Base-by-base conservation (phyloP, 768 basidiomycete species). In the Candolleomyces eurysporus region DNA sequence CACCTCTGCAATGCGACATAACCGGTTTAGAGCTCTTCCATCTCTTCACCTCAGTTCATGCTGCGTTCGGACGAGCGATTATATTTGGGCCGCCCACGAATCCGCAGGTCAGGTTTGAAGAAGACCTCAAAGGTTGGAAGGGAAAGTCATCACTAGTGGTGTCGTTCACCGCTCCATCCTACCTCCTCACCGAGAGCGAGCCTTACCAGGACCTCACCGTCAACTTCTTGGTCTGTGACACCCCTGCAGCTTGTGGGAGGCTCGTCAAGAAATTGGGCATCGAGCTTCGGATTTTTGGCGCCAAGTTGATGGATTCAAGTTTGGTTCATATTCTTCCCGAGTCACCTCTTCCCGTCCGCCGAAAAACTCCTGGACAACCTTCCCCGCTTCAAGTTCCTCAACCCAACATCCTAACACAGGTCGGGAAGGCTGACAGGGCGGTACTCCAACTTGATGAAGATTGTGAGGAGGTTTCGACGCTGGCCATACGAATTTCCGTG, bases 1-100 rank as follows among this genome's bases (percentile, higher is more conserved):
- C 78, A 0, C 50, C 72, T 4, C 65, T 82, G 7, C 71, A 75
- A 39, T 78, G 79, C 62, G 73, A 77, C 45, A 60, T 76, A n/a
- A 43, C 22, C 43, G 61, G 61, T 10, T 2, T 8, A 7, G 10
- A 40, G 0, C 30, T 48, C 4, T 67, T 70, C 26, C 78, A 79
- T 51, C 65, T 72, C 16, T 77, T 78, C 62, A 67, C 75, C 11
- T 70, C 73, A 1, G 61, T 76, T 36, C 76, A 73, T 16, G 66
- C 68, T 0, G 63, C 68, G 1, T 79, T 78, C 53, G 80, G 80
- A 10, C 67, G 65, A 0, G 61, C 71, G 0, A 26, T 59, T 13
- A 59, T 63, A 10, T 48, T 51, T 11, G 58, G 61, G 10, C 57
- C 54, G 13, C 67, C 68, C 11, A 17, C 30, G 2, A 17, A 53